Evolutionary conservation across 2,329 filamentous ascomycete species (phyloP), one percentile per base, ranked within the genome.

Genomic region (Fusarium sp.): DNA sequence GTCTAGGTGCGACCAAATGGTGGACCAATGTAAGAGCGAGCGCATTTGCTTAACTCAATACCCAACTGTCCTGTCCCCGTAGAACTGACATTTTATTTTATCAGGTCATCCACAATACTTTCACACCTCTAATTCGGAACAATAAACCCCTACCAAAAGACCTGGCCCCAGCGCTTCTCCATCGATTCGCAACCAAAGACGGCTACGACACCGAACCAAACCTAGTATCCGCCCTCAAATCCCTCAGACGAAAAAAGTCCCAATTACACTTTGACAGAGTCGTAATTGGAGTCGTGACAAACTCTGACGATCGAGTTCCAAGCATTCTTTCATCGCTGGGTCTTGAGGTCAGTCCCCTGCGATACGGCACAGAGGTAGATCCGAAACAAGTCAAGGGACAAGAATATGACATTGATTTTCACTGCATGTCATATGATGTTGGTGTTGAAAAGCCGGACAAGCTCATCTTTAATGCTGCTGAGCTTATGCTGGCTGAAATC

Each of bases 381-480:
- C 9, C 27, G 0, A 29, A 0, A 1, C 29, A 58, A 1, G 2
- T 59, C 7, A 27, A 24, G 1, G 12, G 7, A 0, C 4, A 27
- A 3, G 46, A 14, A 0, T 64, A 67, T 14, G 65, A 76, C 1
- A 62, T 76, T 1, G 74, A 76, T 10, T 76, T 76, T 2, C 74
- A 76, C 1, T 76, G 74, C 44, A 85, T 91, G 78, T 92, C 90
- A 20, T 92, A 92, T 71, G 89, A 92, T 73, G 87, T 89, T 6
- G 90, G 90, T 0, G 77, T 81, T 27, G 88, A 89, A 72, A 93
- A 93, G 78, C 91, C 91, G 0, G 83, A 90, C 61, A 71, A 66
- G 10, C 72, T 77, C 4, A 91, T 92, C 3, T 93, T 92, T 69
- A 78, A 83, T 1, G 86, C 88, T 0, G 90, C 89, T 0, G 83